These are phyloP conservation scores for Phytopythium chamaehyphon DNA, from an alignment of 352 stramenopile genomes.

Conservation along the genomic window DNA sequence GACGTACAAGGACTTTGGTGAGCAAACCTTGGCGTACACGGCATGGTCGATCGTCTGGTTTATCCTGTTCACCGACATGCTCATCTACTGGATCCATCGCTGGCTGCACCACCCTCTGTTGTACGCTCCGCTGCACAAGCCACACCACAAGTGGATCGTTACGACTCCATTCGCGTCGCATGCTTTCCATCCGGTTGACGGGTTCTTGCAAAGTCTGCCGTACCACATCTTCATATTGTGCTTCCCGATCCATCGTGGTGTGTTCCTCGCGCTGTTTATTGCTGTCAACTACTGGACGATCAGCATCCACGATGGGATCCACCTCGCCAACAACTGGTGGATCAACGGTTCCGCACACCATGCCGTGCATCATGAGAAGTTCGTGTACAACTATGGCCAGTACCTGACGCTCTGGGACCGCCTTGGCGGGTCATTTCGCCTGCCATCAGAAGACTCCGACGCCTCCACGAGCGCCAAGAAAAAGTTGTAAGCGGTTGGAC, in stretches of 20 bases:
- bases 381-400: slow-evolving; percentile 73
- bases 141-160: slow-evolving; percentile 77
- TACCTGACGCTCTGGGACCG: slow-evolving; percentile 79
- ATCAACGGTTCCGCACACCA: slow-evolving; percentile 68
- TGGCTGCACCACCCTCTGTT: slow-evolving; percentile 60
- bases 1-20: slow-evolving; percentile 41
- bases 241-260: slow-evolving; percentile 53
- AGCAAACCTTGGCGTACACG: slow-evolving; percentile 40
- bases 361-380: slow-evolving; percentile 58
- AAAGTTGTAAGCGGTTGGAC: neutral
- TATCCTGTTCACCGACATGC: slow-evolving; percentile 70
- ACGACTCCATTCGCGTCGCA: slow-evolving; percentile 66
- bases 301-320: slow-evolving; percentile 66
- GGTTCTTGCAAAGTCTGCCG: slow-evolving; percentile 59
- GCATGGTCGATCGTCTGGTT: slow-evolving; percentile 46
- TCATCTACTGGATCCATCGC: slow-evolving; percentile 83
- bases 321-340: slow-evolving; percentile 52
- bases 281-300: slow-evolving; percentile 78
- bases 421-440: slow-evolving; percentile 55
- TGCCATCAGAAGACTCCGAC: slow-evolving; percentile 23
- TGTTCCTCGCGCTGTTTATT: slow-evolving; percentile 58
- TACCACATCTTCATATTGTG: slow-evolving; percentile 71
- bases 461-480: slow-evolving; percentile 6
- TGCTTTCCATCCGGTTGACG: slow-evolving; percentile 70
- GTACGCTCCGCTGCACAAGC: slow-evolving; percentile 66